Evolutionary conservation across 1,139 yeast genomes (phyloP).

Genomic region (Dujonia santamariae): DNA sequence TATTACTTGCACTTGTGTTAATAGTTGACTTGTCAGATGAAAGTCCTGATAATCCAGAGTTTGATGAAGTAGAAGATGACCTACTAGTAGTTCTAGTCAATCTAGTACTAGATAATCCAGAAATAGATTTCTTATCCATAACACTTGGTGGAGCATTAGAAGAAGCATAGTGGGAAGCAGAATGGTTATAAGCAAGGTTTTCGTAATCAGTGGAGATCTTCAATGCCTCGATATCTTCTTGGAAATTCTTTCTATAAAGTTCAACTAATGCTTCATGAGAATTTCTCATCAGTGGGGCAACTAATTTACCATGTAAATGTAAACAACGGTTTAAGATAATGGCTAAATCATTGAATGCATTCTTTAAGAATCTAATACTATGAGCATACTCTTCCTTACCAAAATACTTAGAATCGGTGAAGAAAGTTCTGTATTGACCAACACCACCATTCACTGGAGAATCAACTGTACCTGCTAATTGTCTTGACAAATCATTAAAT

Average conservation of each 20-base stretch:
- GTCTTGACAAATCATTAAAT: conserved; percentile 71
- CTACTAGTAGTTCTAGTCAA: conserved; percentile 31
- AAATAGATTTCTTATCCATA: conserved; percentile 19
- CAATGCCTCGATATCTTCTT: conserved; percentile 53
- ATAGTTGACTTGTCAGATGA: conserved; percentile 17
- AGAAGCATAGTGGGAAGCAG: conserved; percentile 14
- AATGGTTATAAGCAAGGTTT: conserved; percentile 22
- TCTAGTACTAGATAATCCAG: conserved; percentile 18
- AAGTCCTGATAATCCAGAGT: conserved; percentile 25
- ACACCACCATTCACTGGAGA: conserved; percentile 94
- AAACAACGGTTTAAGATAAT: conserved; percentile 64
- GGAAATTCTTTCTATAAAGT: conserved; percentile 66
- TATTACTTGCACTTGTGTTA: conserved; percentile 12
- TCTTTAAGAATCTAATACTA: conserved; percentile 49
- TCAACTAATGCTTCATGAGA: conserved; percentile 67
- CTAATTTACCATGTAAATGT: conserved; percentile 62
- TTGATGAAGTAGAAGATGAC: conserved; percentile 28
- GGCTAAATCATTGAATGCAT: conserved; percentile 70
- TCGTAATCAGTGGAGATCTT: conserved; percentile 36
- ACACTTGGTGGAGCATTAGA: conserved; percentile 9
- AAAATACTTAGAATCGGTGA: conserved; percentile 40
- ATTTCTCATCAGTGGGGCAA: conserved; percentile 54
- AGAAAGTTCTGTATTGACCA: conserved; percentile 74
- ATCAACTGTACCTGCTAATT: conserved; percentile 83
- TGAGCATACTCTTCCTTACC: conserved; percentile 41